Conservation (phyloP, 352 stramenopile species). For the Globisporangium camurandrum region DNA sequence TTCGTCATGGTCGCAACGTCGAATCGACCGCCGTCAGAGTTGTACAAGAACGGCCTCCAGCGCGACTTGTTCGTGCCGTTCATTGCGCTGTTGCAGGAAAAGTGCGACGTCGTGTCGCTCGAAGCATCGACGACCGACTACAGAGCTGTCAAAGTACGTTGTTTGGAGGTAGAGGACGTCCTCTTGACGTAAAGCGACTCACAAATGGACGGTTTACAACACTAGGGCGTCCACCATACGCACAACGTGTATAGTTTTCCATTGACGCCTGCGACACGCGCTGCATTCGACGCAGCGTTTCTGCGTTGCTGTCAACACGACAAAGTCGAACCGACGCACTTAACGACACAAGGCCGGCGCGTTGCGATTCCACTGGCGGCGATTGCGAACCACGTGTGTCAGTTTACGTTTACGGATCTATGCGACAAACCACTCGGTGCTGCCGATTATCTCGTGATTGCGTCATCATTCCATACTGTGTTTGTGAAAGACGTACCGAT, state of each 20-base stretch:
- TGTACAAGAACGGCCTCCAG: constrained; percentile 97
- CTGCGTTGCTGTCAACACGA: constrained; percentile 34
- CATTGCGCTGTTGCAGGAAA: constrained; percentile 88
- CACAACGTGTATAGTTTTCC: constrained; percentile 71
- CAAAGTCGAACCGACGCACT: constrained; percentile 32
- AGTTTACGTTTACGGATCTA: constrained; percentile 95
- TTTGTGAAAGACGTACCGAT: constrained; percentile 90
- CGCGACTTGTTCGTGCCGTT: constrained; percentile 95
- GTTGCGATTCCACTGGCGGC: constrained; percentile 59
- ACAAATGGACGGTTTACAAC: background rate
- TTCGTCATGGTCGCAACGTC: constrained; percentile 96
- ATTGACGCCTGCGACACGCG: constrained; percentile 33
- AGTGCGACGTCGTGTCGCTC: constrained; percentile 81
- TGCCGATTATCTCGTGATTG: constrained; percentile 93
- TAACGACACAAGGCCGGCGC: constrained; percentile 63
- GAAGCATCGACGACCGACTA: constrained; percentile 80
- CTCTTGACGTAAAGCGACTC: background rate
- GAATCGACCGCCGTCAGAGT: constrained; percentile 88
- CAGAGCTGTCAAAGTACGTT: constrained; percentile 50
- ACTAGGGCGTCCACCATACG: constrained; percentile 31
- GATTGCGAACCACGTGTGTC: constrained; percentile 39
- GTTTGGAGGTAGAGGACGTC: background rate
- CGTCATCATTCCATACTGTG: constrained; percentile 76
- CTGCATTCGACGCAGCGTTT: constrained; percentile 68
- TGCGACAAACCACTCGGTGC: constrained; percentile 91